Base-by-base conservation (phyloP, 1,139 yeast genomes). In the Debaryomyces sp. region DNA sequence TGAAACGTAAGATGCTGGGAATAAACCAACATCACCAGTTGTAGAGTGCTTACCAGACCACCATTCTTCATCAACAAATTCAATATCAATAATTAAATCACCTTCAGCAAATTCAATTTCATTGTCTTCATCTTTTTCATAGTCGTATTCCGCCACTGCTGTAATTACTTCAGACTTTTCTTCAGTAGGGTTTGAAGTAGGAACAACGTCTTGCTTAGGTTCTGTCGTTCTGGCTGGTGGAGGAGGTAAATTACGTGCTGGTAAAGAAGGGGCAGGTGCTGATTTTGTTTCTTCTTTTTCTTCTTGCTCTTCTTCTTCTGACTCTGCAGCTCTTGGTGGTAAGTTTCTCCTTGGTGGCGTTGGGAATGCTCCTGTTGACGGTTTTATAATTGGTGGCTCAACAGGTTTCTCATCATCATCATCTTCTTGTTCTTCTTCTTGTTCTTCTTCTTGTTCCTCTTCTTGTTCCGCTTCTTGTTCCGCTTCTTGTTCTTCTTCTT, bases 61-160 rank as follows among this genome's bases (percentile, higher is more conserved):
- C 96, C 96, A 88, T 56, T 86, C 91, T 43, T 82, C 87, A 60
- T 86, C 92, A 9, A 84, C 81, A 59, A 84, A 80, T 50, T 85
- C 87, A 53, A 87, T 82, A 24, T 82, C 82, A n/a, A 78, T 68
- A 53, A 87, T 81, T 46, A 67, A 60, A 54, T 87, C 94, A 47
- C 88, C 90, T 60, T 85, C 92, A 15, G 55, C 73, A 46, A 87
- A 80, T 1, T 77, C 78, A 50, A 87, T 78, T 63, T 87, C 95
- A 59, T 87, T 85, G 50, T 85, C 92, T 61, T 87, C 95, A 53
- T 84, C 90, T 60, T 84, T 83, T 55, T 78, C 87, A 57, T 86
- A 85, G 47, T 82, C 86, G 60, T 83, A 85, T 54, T 82, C 82
- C 4, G 87, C 94, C 45, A 78, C 58, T 1, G 94, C 95, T 27